Percentiles rank a stretch among this genome's conserved stretches.
Evolutionary conservation across 2,329 filamentous ascomycete genomes (phyloP).

Genomic region (Gyromitra esculenta): DNA sequence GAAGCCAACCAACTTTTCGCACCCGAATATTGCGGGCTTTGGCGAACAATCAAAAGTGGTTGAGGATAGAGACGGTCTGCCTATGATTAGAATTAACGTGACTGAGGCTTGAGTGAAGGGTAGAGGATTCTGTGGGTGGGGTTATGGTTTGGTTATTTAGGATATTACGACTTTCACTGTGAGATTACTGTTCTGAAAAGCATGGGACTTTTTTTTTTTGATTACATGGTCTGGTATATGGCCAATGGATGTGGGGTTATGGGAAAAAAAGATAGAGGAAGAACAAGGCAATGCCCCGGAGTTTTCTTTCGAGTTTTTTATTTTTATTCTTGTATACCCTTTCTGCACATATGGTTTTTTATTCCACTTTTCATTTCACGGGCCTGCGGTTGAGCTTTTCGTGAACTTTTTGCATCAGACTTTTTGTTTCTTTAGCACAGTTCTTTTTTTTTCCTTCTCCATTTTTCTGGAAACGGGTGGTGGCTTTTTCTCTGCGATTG

Average conservation of each 20-base stretch:
- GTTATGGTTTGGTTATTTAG: conserved; percentile 26
- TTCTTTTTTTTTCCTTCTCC: conserved; percentile 15
- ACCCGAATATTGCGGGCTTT: conserved; percentile 9
- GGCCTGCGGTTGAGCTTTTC: conserved; percentile 8
- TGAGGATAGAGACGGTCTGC: conserved; percentile 33
- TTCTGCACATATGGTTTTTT: conserved; percentile 27
- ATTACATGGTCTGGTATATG: conserved; percentile 9
- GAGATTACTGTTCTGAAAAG: not conserved
- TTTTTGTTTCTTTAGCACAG: conserved; percentile 2
- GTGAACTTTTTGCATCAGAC: not conserved
- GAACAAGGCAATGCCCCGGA: conserved; percentile 21
- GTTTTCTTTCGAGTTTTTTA: conserved; percentile 22
- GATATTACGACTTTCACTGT: conserved; percentile 13
- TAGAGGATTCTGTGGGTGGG: not conserved
- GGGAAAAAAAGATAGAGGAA: conserved; percentile 40
- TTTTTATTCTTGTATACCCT: conserved; percentile 29
- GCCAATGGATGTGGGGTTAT: not conserved
- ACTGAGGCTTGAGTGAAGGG: conserved; percentile 38
- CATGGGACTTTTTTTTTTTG: not conserved
- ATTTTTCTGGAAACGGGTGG: conserved; percentile 4
- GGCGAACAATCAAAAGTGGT: conserved; percentile 7
- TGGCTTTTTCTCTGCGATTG: conserved; percentile 39
- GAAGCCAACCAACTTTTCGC: conserved; percentile 13
- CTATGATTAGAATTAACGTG: conserved; percentile 40
- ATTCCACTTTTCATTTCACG: conserved; percentile 5